These are phyloP conservation scores for Tolypocladium amazonense DNA, from an alignment of 2,329 filamentous ascomycete species.

Conservation along the genomic window DNA sequence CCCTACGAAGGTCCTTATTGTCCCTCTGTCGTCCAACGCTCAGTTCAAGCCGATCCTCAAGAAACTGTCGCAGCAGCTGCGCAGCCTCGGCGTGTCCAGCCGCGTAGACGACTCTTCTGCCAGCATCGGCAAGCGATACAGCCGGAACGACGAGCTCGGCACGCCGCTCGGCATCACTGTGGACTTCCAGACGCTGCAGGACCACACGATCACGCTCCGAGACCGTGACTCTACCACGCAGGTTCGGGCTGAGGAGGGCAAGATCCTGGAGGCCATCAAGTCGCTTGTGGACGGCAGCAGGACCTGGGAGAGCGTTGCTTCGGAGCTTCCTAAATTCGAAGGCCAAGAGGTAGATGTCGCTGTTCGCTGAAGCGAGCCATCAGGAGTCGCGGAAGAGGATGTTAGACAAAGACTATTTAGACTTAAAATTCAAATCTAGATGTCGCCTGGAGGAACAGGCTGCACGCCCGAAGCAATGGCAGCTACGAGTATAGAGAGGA, in stretches of 20 bases:
- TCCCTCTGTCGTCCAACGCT: slow-evolving; percentile 72
- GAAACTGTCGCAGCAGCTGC: slow-evolving; percentile 64
- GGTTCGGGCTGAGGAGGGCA: slow-evolving; percentile 72
- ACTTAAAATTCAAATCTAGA: not conserved
- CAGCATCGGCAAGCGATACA: slow-evolving; percentile 89
- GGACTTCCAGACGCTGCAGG: slow-evolving; percentile 90
- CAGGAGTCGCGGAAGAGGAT: not conserved
- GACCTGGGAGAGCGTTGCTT: slow-evolving; percentile 58
- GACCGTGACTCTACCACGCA: slow-evolving; percentile 88
- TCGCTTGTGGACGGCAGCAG: slow-evolving; percentile 38
- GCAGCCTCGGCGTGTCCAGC: slow-evolving; percentile 67
- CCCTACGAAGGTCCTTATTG: slow-evolving; percentile 91
- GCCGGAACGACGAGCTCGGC: slow-evolving; percentile 89
- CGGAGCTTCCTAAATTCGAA: slow-evolving; percentile 75
- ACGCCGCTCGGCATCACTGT: slow-evolving; percentile 90
- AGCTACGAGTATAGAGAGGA: not conserved
- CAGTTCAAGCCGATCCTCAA: slow-evolving; percentile 71
- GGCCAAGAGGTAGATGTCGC: slow-evolving; percentile 53
- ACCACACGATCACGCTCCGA: slow-evolving; percentile 75
- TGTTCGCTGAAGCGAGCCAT: slow-evolving; percentile 14
- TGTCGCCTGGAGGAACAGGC: not conserved
- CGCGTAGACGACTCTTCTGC: slow-evolving; percentile 84
- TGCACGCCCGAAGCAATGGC: not conserved
- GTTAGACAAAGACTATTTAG: not conserved
- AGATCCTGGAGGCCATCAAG: slow-evolving; percentile 66